Evolutionary conservation across 2,329 filamentous ascomycete genomes (phyloP), one percentile per base, ranked within the genome.

Genomic region (Gnomoniopsis sp.): DNA sequence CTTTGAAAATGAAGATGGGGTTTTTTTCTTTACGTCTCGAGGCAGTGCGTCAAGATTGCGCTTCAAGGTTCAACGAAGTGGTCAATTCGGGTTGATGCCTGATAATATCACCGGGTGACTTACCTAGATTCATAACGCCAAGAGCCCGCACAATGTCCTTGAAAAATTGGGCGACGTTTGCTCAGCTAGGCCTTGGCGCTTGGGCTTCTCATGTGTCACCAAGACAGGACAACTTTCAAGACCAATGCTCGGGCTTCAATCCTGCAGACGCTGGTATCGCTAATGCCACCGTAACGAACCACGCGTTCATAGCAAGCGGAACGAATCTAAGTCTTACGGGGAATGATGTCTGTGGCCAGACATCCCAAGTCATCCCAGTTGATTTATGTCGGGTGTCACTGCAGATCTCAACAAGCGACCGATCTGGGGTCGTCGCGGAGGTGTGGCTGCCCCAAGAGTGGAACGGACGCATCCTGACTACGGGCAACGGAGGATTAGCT

Each of bases 401-500:
- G 53, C 60, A 63, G 12, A 62, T 72, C 2, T 58, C 65, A 17
- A 74, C 71, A 0, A 69, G 69, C 3, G 65, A 69, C 47, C 70
- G 68, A 17, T 78, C 78, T 14, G 73, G 75, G 52, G 77, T 83
- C 34, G 74, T 69, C 8, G 64, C 78, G 17, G 79, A 81, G 63
- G 70, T 74, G 1, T 82, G 78, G 79, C 72, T 82, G 41, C 79
- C 79, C 0, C 65, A 70, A 38, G 60, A 67, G 34, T 82, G 79
- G 70, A 74, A 71, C 1, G 73, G 75, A 1, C 75, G 80, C 0
- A 75, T 79, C 60, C 62, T 82, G 43, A 75, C 72, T 23, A 78
- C 76, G 0, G 79, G 78, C 1, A 81, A 81, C 47, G 78, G 78
- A 3, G 79, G 79, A 2, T 65, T 81, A 14, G 72, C 73, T 43